Percentiles rank a stretch among this genome's conserved stretches.
Conservation (phyloP, 2,329 filamentous ascomycete species). For the Xylaria sp. region DNA sequence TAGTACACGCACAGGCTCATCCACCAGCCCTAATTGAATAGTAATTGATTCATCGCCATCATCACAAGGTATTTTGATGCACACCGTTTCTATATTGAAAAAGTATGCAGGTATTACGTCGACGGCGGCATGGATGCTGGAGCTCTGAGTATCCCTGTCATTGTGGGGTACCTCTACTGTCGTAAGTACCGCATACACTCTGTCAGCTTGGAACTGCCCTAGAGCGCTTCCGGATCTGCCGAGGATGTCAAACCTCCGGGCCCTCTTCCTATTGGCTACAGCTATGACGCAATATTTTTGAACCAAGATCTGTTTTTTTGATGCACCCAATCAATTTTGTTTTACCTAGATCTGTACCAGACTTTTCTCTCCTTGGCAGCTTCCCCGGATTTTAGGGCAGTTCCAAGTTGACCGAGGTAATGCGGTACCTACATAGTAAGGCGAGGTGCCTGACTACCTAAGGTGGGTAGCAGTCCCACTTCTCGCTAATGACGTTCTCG, state of each 20-base stretch:
- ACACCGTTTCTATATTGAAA: background rate
- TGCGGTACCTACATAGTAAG: background rate
- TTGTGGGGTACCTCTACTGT: conserved; percentile 9
- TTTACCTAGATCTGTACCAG: no score
- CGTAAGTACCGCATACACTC: no score
- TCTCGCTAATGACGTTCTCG: background rate
- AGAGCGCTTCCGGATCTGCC: no score
- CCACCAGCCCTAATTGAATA: background rate
- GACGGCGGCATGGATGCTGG: conserved; percentile 15
- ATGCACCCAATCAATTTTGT: no score
- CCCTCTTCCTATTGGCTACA: no score
- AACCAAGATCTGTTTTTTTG: no score
- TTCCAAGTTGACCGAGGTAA: no score
- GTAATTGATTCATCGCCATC: background rate
- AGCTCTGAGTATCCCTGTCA: conserved; percentile 17
- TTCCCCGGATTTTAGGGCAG: no score
- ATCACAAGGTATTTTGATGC: background rate
- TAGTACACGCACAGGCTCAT: background rate
- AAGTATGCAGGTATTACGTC: conserved; percentile 29
- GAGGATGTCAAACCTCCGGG: no score
- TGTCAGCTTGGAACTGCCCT: no score
- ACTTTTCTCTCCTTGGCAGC: no score
- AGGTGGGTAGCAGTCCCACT: background rate
- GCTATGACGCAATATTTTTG: no score
- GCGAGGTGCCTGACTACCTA: background rate